Evolutionary conservation across 352 stramenopile species (phyloP).

Genomic region (Globisporangium takayamanum): DNA sequence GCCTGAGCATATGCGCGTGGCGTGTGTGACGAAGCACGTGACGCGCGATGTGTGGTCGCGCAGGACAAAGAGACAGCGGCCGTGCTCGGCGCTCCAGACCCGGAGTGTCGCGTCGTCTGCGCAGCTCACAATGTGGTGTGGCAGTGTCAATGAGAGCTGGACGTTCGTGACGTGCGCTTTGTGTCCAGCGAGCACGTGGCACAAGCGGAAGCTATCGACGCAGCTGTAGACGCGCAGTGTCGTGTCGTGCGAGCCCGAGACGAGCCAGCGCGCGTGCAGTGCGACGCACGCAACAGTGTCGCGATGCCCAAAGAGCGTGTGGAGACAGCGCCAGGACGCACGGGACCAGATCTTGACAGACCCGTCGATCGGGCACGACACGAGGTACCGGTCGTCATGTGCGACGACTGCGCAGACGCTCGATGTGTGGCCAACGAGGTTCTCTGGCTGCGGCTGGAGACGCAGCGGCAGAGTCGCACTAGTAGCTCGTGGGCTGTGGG

Average conservation of each 20-base stretch:
- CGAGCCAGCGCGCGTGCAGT: constrained; percentile 42
- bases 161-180: constrained; percentile 55
- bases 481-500: too few relatives aligned
- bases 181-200: constrained; percentile 40
- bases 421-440: constrained; percentile 53
- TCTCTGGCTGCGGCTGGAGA: constrained; percentile 21
- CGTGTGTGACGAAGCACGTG: constrained; percentile 33
- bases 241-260: constrained; percentile 63
- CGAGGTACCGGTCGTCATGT: constrained; percentile 49
- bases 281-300: constrained; percentile 61
- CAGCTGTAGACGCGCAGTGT: constrained; percentile 53
- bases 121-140: constrained; percentile 37
- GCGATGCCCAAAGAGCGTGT: constrained; percentile 55
- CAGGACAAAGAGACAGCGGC: constrained; percentile 34
- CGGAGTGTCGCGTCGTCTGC: constrained; percentile 58
- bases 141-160: constrained; percentile 17
- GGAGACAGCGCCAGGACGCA: constrained; percentile 36
- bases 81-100: constrained; percentile 43
- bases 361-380: constrained; percentile 58
- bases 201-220: constrained; percentile 28
- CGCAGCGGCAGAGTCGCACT: not conserved
- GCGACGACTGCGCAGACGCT: constrained; percentile 50
- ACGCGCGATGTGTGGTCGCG: constrained; percentile 38
- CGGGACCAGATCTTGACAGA: constrained; percentile 73
- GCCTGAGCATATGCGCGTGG: constrained; percentile 39